Percentiles rank a stretch among this genome's conserved stretches.
Evolutionary conservation across 148 eudicot species (phyloP).

Genomic region (Pouteria glomerata): DNA sequence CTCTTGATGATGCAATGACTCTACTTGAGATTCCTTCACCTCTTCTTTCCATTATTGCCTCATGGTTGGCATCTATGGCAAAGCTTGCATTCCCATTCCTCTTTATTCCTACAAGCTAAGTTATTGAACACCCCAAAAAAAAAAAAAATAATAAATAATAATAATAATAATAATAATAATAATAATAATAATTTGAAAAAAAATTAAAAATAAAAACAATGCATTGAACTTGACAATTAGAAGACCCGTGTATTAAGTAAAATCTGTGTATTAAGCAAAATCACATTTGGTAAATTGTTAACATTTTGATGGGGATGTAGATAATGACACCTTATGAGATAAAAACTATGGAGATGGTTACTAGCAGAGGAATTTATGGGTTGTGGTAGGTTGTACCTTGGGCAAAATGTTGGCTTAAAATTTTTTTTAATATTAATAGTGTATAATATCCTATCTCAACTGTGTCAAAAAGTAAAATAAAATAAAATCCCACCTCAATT

Average conservation of each 20-base stretch:
- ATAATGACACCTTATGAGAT: constrained; percentile 21
- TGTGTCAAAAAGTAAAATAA: too few relatives aligned
- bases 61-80: constrained; percentile 53
- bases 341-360: constrained; percentile 28
- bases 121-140: constrained; percentile 17
- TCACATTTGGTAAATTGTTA: neutral
- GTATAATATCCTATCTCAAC: too few relatives aligned
- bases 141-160: constrained; percentile 3
- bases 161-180: constrained; percentile 4
- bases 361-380: too few relatives aligned
- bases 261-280: too few relatives aligned
- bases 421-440: too few relatives aligned
- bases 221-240: neutral
- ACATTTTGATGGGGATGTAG: constrained; percentile 24
- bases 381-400: too few relatives aligned
- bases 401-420: too few relatives aligned
- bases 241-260: too few relatives aligned
- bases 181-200: neutral
- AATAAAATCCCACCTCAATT: too few relatives aligned
- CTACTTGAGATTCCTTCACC: constrained; percentile 34
- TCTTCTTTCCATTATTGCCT: constrained; percentile 15
- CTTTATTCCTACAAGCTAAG: constrained; percentile 83
- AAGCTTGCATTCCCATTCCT: constrained; percentile 77
- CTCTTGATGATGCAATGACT: constrained; percentile 24
- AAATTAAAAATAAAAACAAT: constrained; percentile 2